A percentile compares a stretch with the other conserved stretches of the same genome.
phyloP scores from a whole-genome alignment of 768 basidiomycete species.

The Calocybe gangraenosa region DNA sequence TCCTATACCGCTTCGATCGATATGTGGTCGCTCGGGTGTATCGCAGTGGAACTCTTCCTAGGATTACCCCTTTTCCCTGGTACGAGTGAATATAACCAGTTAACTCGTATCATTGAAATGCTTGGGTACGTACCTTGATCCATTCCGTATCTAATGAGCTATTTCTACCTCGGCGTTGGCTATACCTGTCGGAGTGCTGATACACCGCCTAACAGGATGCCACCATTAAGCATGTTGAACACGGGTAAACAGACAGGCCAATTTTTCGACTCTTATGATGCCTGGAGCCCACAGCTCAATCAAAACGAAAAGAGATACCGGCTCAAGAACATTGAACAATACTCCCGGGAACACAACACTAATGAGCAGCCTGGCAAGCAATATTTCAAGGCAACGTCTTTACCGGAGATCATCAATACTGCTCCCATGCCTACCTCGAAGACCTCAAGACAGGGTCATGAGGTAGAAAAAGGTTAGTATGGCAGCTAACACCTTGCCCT shows the following conservation, averaged over 20 bases:
- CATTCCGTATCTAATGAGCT: conserved; percentile 1
- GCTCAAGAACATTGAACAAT: conserved; percentile 91
- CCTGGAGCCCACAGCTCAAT: conserved; percentile 59
- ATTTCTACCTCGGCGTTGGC: background rate
- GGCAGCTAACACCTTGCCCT: conserved; percentile 7
- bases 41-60: conserved; percentile 96
- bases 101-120: conserved; percentile 97
- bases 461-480: conserved; percentile 82
- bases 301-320: conserved; percentile 80
- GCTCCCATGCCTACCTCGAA: conserved; percentile 91
- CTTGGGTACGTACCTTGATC: conserved; percentile 67
- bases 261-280: conserved; percentile 80
- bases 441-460: conserved; percentile 67
- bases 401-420: conserved; percentile 94
- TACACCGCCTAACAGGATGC: conserved; percentile 50
- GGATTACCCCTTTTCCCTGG: conserved; percentile 96
- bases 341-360: conserved; percentile 90
- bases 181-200: conserved; percentile 1
- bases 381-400: conserved; percentile 91
- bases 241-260: conserved; percentile 92
- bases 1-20: conserved; percentile 95
- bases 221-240: conserved; percentile 91
- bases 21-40: conserved; percentile 99
- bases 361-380: conserved; percentile 99
- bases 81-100: conserved; percentile 98